phyloP scores from a whole-genome alignment of 257 asterid species.

The Parsonsia alboflavescens region DNA sequence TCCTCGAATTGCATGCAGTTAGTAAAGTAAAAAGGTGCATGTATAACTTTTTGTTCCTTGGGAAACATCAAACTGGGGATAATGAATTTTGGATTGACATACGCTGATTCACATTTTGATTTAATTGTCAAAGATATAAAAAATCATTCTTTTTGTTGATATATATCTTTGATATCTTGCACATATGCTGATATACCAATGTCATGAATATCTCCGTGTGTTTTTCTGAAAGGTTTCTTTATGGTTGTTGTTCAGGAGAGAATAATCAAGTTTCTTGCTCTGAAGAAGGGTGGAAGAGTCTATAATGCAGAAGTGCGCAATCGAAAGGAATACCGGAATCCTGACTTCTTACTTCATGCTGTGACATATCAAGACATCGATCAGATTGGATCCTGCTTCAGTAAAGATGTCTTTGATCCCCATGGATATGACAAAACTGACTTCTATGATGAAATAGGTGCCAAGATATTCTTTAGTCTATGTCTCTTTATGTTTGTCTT shows the following conservation, averaged over 20 bases:
- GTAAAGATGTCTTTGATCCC: conserved; percentile 90
- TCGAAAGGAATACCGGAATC: conserved; percentile 87
- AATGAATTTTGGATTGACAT: background rate
- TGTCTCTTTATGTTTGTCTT: conserved; percentile 1
- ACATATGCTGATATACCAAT: background rate
- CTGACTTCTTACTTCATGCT: conserved; percentile 95
- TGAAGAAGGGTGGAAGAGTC: conserved; percentile 77
- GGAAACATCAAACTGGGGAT: background rate
- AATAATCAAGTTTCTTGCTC: conserved; percentile 56
- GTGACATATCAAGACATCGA: conserved; percentile 91
- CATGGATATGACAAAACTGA: conserved; percentile 92
- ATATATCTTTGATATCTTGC: background rate
- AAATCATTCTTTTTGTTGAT: background rate
- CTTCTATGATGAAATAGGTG: conserved; percentile 91
- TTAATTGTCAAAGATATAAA: background rate
- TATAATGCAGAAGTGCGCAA: conserved; percentile 94
- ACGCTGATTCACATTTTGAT: background rate
- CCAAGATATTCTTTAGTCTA: conserved; percentile 11
- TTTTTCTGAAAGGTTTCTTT: conserved; percentile 5
- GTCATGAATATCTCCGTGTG: background rate
- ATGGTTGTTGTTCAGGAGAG: conserved; percentile 46
- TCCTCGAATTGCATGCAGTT: conserved; percentile 1
- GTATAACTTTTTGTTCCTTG: background rate
- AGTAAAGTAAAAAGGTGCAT: background rate
- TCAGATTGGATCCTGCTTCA: conserved; percentile 94